Evolutionary conservation across 768 basidiomycete species (phyloP).

Genomic region (Pleurotus platypus): DNA sequence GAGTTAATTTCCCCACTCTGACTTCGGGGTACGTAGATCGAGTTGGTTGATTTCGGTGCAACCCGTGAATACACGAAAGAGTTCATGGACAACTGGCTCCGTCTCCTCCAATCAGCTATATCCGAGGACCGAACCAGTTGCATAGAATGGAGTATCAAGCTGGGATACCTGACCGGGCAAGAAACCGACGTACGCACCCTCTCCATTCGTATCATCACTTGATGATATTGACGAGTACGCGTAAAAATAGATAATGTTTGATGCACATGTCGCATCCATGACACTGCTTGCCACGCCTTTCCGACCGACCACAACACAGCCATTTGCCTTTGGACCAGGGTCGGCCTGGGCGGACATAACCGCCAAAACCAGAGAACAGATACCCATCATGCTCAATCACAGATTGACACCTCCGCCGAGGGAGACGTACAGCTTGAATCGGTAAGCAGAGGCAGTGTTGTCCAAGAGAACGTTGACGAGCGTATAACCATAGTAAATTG

Average conservation of each 20-base stretch:
- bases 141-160: slow-evolving; percentile 65
- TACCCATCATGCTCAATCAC: slow-evolving; percentile 88
- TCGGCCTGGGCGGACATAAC: slow-evolving; percentile 71
- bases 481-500: slow-evolving; percentile 52
- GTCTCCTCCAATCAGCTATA: slow-evolving; percentile 79
- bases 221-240: neutral
- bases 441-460: slow-evolving; percentile 37
- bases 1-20: neutral
- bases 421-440: slow-evolving; percentile 93
- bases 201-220: neutral
- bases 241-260: slow-evolving; percentile 66
- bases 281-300: slow-evolving; percentile 86
- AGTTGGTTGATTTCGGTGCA: slow-evolving; percentile 95
- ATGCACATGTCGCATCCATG: slow-evolving; percentile 85
- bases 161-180: slow-evolving; percentile 89
- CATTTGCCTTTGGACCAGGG: slow-evolving; percentile 75
- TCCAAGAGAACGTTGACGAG: neutral
- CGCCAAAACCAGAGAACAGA: slow-evolving; percentile 68
- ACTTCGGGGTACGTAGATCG: slow-evolving; percentile 44
- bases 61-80: slow-evolving; percentile 79
- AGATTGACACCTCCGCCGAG: slow-evolving; percentile 88
- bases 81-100: slow-evolving; percentile 88
- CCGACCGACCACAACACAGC: slow-evolving; percentile 54
- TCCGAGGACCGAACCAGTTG: slow-evolving; percentile 64
- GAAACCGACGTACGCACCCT: slow-evolving; percentile 63